These are phyloP conservation scores for Adansonia grandidieri DNA, from an alignment of 441 rosid genomes.

Conservation along the genomic window DNA sequence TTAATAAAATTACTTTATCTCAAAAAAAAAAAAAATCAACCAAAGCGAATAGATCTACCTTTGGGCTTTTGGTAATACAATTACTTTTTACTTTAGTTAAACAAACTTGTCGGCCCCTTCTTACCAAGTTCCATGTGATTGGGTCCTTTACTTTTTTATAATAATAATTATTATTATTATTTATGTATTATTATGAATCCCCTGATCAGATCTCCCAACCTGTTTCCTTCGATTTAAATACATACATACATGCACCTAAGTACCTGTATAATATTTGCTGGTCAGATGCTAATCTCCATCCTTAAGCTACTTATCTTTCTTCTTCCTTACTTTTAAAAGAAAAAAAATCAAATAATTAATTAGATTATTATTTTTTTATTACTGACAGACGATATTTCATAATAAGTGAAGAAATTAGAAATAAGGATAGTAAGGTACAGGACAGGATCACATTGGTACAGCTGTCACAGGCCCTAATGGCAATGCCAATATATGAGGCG, in stretches of 20 bases:
- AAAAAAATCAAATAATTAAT: background rate
- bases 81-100: background rate
- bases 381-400: background rate
- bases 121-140: background rate
- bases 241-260: background rate
- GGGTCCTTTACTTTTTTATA: background rate
- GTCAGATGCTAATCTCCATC: constrained; percentile 10
- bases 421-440: constrained; percentile 6
- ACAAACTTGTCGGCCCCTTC: background rate
- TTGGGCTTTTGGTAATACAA: background rate
- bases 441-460: constrained; percentile 57
- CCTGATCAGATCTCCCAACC: background rate
- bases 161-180: background rate
- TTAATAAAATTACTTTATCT: too few species aligned
- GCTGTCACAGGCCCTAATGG: constrained; percentile 47
- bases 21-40: too few species aligned
- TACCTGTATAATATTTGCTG: background rate
- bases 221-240: background rate
- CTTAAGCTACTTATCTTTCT: background rate
- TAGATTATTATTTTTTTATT: background rate
- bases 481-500: constrained; percentile 32
- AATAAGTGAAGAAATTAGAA: background rate
- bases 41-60: background rate
- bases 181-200: background rate
- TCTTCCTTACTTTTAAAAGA: too few species aligned